Evolutionary conservation across 495 filamentous ascomycete genomes (phyloP).

Genomic region (Neurospora sp.): DNA sequence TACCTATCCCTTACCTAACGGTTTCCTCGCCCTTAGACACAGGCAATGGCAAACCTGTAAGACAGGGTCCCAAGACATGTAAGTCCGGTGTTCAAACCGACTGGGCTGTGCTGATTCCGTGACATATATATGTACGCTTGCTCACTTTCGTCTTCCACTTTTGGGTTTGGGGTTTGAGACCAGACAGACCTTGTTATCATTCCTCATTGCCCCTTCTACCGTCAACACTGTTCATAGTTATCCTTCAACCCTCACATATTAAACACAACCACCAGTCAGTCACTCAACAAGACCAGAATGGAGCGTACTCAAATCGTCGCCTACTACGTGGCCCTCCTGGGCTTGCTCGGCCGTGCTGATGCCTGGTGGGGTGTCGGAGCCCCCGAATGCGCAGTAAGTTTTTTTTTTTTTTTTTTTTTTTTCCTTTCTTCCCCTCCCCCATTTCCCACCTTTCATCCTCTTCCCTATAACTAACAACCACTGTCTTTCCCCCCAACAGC

Average conservation of each 20-base stretch:
- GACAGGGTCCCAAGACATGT: not conserved
- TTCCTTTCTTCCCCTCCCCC: not conserved
- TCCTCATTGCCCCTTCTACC: not conserved
- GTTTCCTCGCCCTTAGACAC: not conserved
- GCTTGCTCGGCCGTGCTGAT: conserved; percentile 6
- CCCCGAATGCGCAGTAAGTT: conserved; percentile 34
- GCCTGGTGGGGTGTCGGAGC: conserved; percentile 32
- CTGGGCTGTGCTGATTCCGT: not conserved
- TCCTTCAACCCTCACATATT: not conserved
- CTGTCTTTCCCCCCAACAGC: conserved; percentile 9
- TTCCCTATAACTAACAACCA: not conserved
- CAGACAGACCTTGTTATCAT: not conserved
- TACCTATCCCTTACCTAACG: not conserved
- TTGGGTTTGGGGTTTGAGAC: not conserved
- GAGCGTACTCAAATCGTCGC: not conserved
- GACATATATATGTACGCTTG: not conserved
- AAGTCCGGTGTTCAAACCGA: not conserved
- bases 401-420: too few relatives aligned
- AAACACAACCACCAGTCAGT: not conserved
- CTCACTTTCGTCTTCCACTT: not conserved
- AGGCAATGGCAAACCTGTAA: not conserved
- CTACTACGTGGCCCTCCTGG: conserved; percentile 10
- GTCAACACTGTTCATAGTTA: not conserved
- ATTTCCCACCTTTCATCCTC: not conserved
- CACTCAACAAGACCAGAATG: not conserved